Conservation (phyloP, 2,329 filamentous ascomycete genomes). For the Verticillium longisporum region DNA sequence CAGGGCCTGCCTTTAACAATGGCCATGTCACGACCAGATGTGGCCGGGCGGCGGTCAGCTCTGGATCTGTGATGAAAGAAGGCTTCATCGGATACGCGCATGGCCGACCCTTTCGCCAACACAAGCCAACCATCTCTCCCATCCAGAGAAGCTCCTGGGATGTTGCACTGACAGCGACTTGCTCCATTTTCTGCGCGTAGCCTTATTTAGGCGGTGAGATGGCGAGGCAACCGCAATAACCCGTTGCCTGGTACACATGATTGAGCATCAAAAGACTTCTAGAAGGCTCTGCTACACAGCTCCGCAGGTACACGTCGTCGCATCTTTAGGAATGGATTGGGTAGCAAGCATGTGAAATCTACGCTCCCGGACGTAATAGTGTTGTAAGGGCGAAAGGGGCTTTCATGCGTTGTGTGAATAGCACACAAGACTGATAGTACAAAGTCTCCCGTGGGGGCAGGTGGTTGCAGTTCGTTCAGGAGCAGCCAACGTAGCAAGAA, state of each 20-base stretch:
- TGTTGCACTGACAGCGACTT: background rate
- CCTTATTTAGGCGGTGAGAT: background rate
- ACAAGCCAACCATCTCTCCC: background rate
- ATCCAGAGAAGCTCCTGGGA: background rate
- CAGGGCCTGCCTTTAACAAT: background rate
- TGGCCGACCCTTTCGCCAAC: slow-evolving; percentile 1
- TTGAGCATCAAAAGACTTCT: background rate
- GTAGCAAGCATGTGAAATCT: too few relatives aligned
- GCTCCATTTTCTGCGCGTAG: background rate
- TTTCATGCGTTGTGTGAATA: too few relatives aligned
- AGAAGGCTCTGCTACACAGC: background rate
- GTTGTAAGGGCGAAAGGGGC: too few relatives aligned
- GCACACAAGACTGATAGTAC: too few relatives aligned
- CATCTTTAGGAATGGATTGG: too few relatives aligned
- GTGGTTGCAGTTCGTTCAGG: too few relatives aligned
- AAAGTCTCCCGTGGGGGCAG: too few relatives aligned
- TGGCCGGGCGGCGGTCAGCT: background rate
- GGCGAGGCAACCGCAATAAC: background rate
- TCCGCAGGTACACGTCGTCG: too few relatives aligned
- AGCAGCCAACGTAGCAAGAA: too few relatives aligned
- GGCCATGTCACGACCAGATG: background rate
- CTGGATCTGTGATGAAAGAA: background rate
- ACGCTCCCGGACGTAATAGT: too few relatives aligned
- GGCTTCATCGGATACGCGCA: slow-evolving; percentile 3
- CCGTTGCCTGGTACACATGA: background rate